Evolutionary conservation across 805 yeast species (phyloP), one percentile per base, ranked within the genome.

Genomic region (Nakazawaea ernobii): DNA sequence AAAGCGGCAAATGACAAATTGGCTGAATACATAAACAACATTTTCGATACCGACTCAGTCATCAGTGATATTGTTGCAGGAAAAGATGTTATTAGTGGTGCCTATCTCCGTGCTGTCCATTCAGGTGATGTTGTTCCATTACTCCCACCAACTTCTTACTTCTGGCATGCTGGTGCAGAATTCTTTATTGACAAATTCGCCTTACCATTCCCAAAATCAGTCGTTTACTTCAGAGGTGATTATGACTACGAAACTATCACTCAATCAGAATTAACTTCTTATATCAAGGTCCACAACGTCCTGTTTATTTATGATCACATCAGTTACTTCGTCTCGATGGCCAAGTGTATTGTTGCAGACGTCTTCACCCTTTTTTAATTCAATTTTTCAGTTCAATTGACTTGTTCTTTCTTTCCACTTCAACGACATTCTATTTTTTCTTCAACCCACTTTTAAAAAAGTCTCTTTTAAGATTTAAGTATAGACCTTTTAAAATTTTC

Each of bases 101-200:
- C 24, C 24, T 43, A 20, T 27, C 10, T 43, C 35, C 68, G 90
- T 57, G 77, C 83, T 9, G 71, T 71, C 9, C 86, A 82, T 55
- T 57, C 64, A 14, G 68, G 68, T 28, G 91, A 84, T 54, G 57
- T 75, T 27, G 80, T 84, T 24, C 85, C 88, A 0, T 58, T 65
- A 50, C 60, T 82, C 17, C 91, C 90, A 6, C 81, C 84, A 8
- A 65, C 71, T 2, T 65, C 66, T 26, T 53, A 67, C 10, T 70
- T 58, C 52, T 48, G 49, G 11, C 82, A 78, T 44, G 70, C 74
- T 3, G 87, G 87, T 1, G 66, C 70, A 40, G 79, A 79, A 52
- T 69, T 79, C 42, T 63, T 61, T 37, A 75, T 80, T 14, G 57
- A 61, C 28, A 69, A 70, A 53, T 61, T 26, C 38, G 13, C 36